Evolutionary conservation across 164 flowering plant species (phyloP).

Genomic region (Brasenia schreberi): DNA sequence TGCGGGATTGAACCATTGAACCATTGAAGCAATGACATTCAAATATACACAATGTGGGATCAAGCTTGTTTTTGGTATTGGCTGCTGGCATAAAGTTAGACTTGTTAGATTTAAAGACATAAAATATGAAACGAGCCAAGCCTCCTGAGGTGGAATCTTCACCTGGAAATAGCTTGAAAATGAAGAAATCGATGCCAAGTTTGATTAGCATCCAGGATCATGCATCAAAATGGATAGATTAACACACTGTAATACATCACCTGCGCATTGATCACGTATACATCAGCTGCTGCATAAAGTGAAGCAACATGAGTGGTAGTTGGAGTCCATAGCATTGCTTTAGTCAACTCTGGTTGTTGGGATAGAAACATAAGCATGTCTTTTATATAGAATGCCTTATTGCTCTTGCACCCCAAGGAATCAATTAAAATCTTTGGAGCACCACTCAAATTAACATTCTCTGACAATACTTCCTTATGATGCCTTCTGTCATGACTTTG

Average conservation of each 20-base stretch:
- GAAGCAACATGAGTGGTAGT: slow-evolving; percentile 90
- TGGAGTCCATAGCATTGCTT: slow-evolving; percentile 84
- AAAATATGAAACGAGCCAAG: too few relatives aligned
- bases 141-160: too few relatives aligned
- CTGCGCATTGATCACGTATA: slow-evolving; percentile 77
- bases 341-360: slow-evolving; percentile 50
- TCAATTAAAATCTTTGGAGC: slow-evolving; percentile 73
- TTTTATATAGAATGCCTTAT: slow-evolving; percentile 71
- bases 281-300: slow-evolving; percentile 95
- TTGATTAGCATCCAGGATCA: too few relatives aligned
- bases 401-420: slow-evolving; percentile 93
- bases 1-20: too few relatives aligned
- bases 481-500: slow-evolving; percentile 2
- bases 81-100: too few relatives aligned
- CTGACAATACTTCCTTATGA: slow-evolving; percentile 19
- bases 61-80: too few relatives aligned
- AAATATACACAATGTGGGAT: too few relatives aligned
- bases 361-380: slow-evolving; percentile 47
- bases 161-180: too few relatives aligned
- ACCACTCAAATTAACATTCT: slow-evolving; percentile 14
- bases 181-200: too few relatives aligned
- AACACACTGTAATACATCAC: slow-evolving; percentile 15
- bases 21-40: too few relatives aligned
- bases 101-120: too few relatives aligned
- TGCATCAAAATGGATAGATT: too few relatives aligned